These are phyloP conservation scores for Pinus tabuliformis DNA, from an alignment of 75 land plant species.

Conservation along the genomic window DNA sequence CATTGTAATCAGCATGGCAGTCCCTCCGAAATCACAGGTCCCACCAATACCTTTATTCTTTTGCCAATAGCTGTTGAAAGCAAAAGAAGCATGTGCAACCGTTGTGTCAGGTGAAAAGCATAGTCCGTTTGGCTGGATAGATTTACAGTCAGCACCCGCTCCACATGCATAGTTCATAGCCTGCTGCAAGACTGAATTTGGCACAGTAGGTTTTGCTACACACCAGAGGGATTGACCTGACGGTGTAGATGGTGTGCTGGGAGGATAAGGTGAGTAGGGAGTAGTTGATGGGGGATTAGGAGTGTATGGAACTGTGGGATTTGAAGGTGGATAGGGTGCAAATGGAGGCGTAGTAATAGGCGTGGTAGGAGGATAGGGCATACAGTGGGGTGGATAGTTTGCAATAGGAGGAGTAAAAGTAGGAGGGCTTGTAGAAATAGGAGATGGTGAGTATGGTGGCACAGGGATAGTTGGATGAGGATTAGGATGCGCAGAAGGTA, in stretches of 20 bases:
- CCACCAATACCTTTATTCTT: slow-evolving; percentile 37
- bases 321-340: slow-evolving; percentile 3
- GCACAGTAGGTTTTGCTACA: slow-evolving; percentile 75
- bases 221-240: slow-evolving; percentile 47
- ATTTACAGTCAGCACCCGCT: slow-evolving; percentile 46
- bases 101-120: slow-evolving; percentile 63
- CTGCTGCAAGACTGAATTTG: slow-evolving; percentile 60
- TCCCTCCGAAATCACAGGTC: slow-evolving; percentile 73
- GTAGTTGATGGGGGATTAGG: slow-evolving; percentile 7
- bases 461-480: slow-evolving; percentile 4
- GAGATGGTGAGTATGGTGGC: slow-evolving; percentile 5
- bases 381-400: slow-evolving; percentile 5
- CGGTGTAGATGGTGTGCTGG: too few species aligned
- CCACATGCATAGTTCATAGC: slow-evolving; percentile 80
- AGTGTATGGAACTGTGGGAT: not conserved
- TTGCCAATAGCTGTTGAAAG: slow-evolving; percentile 83
- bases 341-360: slow-evolving; percentile 3
- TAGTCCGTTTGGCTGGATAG: slow-evolving; percentile 34
- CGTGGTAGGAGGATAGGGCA: slow-evolving; percentile 9
- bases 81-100: slow-evolving; percentile 70
- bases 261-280: not conserved
- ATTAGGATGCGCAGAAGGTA: not conserved
- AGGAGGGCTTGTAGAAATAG: not conserved
- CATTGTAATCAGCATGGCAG: slow-evolving; percentile 50
- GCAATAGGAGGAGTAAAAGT: not conserved